Percentiles rank a stretch among this genome's conserved stretches.
These are phyloP conservation scores for Bolboschoenoplectus hybrid DNA, from an alignment of 202 grass and related monocot species.

Conservation along the genomic window DNA sequence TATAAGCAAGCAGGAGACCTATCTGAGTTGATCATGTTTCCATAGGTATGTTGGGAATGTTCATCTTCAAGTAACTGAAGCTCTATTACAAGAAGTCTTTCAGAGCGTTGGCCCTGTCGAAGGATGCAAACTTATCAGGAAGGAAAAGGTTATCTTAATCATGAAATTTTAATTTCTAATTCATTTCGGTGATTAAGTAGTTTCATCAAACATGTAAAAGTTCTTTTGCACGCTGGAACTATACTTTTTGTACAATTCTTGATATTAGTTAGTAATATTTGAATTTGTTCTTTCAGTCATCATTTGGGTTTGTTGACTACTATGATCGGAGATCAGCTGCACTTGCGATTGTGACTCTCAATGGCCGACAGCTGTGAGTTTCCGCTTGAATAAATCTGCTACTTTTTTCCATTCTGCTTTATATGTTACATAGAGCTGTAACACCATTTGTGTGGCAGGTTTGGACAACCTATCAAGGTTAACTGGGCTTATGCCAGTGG, in stretches of 20 bases:
- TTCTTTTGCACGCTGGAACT: slow-evolving; percentile 24
- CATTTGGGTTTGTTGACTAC: slow-evolving; percentile 93
- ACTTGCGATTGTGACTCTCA: slow-evolving; percentile 85
- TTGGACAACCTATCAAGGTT: slow-evolving; percentile 90
- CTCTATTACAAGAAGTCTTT: slow-evolving; percentile 82
- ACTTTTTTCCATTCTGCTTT: background rate
- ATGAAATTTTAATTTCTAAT: background rate
- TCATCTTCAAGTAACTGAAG: slow-evolving; percentile 80
- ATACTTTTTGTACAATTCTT: background rate
- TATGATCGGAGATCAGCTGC: slow-evolving; percentile 86
- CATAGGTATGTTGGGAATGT: slow-evolving; percentile 94
- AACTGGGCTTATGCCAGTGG: slow-evolving; percentile 94
- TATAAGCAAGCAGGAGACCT: background rate
- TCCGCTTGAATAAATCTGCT: background rate
- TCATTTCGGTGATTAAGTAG: background rate
- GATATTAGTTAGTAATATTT: slow-evolving; percentile 1
- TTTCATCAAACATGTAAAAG: background rate
- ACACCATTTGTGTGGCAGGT: slow-evolving; percentile 45
- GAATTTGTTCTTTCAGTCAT: slow-evolving; percentile 57
- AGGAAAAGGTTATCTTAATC: slow-evolving; percentile 70
- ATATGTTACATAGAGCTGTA: background rate
- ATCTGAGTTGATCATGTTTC: slow-evolving; percentile 19
- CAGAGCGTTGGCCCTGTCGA: slow-evolving; percentile 92
- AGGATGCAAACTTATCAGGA: slow-evolving; percentile 95
- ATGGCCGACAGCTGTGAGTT: slow-evolving; percentile 82